Evolutionary conservation across 352 stramenopile species (phyloP).

Genomic region (Globisporangium takayamanum): DNA sequence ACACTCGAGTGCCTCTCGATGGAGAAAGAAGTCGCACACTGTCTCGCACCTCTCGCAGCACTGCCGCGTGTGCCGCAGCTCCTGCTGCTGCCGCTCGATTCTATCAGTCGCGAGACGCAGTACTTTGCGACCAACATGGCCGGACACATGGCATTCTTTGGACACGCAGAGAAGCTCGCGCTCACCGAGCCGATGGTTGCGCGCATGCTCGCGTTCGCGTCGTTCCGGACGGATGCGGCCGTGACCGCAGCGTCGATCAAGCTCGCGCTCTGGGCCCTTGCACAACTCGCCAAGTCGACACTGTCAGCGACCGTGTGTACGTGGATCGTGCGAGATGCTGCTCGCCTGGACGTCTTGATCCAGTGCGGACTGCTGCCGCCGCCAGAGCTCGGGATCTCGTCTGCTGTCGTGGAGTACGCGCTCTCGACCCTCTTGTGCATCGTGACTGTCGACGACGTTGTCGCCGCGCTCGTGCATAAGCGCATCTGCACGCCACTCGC

Average conservation of each 20-base stretch:
- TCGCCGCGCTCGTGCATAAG: constrained; percentile 24
- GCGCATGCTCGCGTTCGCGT: constrained; percentile 36
- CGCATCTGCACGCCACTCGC: constrained; percentile 36
- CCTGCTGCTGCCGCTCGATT: constrained; percentile 20
- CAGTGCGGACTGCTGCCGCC: constrained; percentile 27
- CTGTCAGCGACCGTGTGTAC: constrained; percentile 14
- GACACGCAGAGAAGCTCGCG: constrained; percentile 27
- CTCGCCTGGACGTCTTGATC: constrained; percentile 31
- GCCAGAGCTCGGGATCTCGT: constrained; percentile 22
- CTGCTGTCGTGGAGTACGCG: constrained; percentile 30
- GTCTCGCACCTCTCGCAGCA: constrained; percentile 20
- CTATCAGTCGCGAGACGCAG: constrained; percentile 28
- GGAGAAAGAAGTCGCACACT: constrained; percentile 33
- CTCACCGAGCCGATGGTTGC: constrained; percentile 26
- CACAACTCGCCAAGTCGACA: constrained; percentile 28
- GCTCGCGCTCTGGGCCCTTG: constrained; percentile 37
- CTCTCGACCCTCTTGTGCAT: constrained; percentile 32
- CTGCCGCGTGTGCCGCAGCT: constrained; percentile 34
- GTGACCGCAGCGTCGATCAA: constrained; percentile 28
- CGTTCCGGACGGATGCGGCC: constrained; percentile 22
- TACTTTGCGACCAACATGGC: constrained; percentile 59
- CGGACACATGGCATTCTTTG: constrained; percentile 57
- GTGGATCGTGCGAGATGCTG: constrained; percentile 28
- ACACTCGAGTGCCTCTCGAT: constrained; percentile 49
- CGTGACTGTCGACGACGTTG: constrained; percentile 13